A percentile compares a stretch with the other conserved stretches of the same genome.
Evolutionary conservation across 192 early-diverging fungal genomes (phyloP).

Genomic region (Polychytrium aggregatum): DNA sequence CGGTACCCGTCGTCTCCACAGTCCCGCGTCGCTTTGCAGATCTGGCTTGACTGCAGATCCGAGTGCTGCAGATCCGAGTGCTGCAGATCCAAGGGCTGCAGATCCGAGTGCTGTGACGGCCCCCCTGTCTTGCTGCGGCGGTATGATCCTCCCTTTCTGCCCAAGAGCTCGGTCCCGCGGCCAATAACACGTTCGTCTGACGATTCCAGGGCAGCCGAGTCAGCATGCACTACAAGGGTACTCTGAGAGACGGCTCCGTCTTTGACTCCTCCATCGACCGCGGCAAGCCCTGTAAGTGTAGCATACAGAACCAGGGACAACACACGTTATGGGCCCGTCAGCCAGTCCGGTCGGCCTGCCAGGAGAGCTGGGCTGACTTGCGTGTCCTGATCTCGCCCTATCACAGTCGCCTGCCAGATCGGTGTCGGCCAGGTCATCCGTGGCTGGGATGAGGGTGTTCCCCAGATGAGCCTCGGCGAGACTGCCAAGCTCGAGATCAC

Average conservation of each 20-base stretch:
- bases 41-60: not conserved
- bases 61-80: no score
- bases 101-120: not conserved
- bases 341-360: no score
- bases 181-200: no score
- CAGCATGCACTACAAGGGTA: constrained; percentile 1
- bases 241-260: constrained; percentile 46
- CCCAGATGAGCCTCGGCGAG: constrained; percentile 87
- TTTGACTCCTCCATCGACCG: constrained; percentile 88
- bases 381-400: not conserved
- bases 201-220: no score
- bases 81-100: not conserved
- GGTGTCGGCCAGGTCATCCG: constrained; percentile 90
- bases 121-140: no score
- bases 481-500: constrained; percentile 67
- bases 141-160: no score
- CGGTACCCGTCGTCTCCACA: constrained; percentile 12
- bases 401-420: constrained; percentile 25
- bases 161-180: no score
- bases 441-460: constrained; percentile 83
- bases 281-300: constrained; percentile 77
- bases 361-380: constrained; percentile 24
- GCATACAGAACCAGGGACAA: no score
- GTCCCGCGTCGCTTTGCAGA: constrained; percentile 32
- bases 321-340: no score